Base-by-base conservation (phyloP, 148 eudicot genomes). In the Silene latifolia region DNA sequence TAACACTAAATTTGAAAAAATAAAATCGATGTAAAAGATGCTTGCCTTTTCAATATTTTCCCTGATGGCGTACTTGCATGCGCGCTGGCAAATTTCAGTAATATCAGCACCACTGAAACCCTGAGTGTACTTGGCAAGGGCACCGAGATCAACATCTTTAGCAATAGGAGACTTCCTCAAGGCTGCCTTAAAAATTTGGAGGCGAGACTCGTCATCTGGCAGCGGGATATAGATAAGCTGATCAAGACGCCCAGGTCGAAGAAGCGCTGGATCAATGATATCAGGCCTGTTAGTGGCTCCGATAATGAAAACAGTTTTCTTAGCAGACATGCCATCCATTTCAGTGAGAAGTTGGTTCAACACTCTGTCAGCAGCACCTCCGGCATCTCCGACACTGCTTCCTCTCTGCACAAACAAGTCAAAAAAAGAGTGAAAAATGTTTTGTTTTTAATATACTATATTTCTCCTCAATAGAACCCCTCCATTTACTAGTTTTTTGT, bases 361-460 rank as follows among this genome's bases (percentile, higher is more conserved):
- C 59, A 91, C 97, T 59, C 97, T 82, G 78, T 91, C 97, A 63
- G 97, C 97, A 9, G 97, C 97, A 77, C 97, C 97, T 13, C 97
- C 97, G 44, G 97, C 97, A 87, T 91, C 97, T 71, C 97, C 97
- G 17, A 44, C 71, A 60, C 97, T 89, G 78, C 92, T 83, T 78
- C 97, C 97, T 64, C 97, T 88, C 97, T 91, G 87, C 56, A 74
- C 23, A 18, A 21, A 69, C 60, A 59, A 35, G 14, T 11, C 20
- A 9, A n/a, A 57, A 18, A 18, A 5, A 1, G 8, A n/a, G 8
- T 4, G 20, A 7, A 17, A 56, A 17, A 4, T 57, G 44, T 39
- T 4, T 39, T 39, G 44, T 39, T 39, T 39, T 5, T 7, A 7
- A 39, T 7, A 27, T n/a, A 39, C 1, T 39, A 39, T 32, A 32